Conservation (phyloP, 106 monocot species). For the Iris macrosiphon region DNA sequence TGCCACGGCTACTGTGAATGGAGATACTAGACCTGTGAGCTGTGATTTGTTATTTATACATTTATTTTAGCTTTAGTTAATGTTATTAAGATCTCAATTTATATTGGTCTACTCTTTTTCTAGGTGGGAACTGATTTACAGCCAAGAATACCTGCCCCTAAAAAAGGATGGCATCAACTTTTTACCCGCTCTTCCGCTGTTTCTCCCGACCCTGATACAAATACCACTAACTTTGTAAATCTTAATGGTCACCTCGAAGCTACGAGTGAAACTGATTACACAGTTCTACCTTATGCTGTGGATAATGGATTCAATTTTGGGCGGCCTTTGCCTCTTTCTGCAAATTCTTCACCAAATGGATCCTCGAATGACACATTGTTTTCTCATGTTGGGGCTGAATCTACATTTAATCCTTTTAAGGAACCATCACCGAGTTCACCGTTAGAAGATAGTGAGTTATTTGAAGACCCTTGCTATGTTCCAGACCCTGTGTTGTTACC, state of each 20-base stretch:
- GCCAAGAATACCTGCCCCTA: slow-evolving; percentile 20
- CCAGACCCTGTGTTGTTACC: slow-evolving; percentile 56
- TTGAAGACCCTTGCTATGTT: slow-evolving; percentile 86
- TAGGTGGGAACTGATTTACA: slow-evolving; percentile 42
- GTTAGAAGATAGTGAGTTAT: slow-evolving; percentile 64
- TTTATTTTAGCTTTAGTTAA: too few relatives aligned
- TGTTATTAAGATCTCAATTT: too few relatives aligned
- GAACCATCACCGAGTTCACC: slow-evolving; percentile 21
- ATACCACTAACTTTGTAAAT: slow-evolving; percentile 2
- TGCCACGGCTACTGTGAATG: slow-evolving; percentile 23
- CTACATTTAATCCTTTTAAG: slow-evolving; percentile 21
- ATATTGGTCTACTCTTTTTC: neutral
- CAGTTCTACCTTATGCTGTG: slow-evolving; percentile 12
- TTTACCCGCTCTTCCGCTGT: slow-evolving; percentile 64
- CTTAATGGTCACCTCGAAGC: slow-evolving; percentile 20
- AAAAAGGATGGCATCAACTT: slow-evolving; percentile 92
- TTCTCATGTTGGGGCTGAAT: neutral
- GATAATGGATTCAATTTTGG: slow-evolving; percentile 28
- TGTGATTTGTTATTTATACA: slow-evolving; percentile 9
- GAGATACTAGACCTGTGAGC: slow-evolving; percentile 64
- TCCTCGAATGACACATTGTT: neutral
- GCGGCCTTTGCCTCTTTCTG: slow-evolving; percentile 1
- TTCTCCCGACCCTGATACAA: slow-evolving; percentile 46
- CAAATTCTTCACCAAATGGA: neutral
- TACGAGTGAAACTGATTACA: slow-evolving; percentile 28